phyloP scores from a whole-genome alignment of 2,329 filamentous ascomycete species.

The Coniochaeta hoffmannii region DNA sequence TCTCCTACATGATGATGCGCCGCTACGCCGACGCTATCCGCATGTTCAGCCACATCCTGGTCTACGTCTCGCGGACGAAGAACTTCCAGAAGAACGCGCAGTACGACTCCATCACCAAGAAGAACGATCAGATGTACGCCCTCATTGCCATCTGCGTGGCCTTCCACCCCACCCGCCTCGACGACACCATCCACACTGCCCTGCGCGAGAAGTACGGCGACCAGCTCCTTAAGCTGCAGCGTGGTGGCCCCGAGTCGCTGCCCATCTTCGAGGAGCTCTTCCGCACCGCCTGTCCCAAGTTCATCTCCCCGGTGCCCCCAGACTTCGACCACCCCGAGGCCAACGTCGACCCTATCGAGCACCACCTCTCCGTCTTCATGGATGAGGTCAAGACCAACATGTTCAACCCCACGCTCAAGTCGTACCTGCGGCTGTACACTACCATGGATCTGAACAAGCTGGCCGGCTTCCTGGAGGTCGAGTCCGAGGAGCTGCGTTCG shows the following conservation, averaged over 20 bases:
- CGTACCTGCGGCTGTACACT: conserved; percentile 97
- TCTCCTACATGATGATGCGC: conserved; percentile 99
- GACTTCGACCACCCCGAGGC: conserved; percentile 95
- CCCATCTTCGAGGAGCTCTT: conserved; percentile 98
- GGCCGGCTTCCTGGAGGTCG: conserved; percentile 91
- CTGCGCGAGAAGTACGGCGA: conserved; percentile 99
- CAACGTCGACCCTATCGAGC: conserved; percentile 95
- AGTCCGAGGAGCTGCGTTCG: conserved; percentile 89
- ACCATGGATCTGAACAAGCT: conserved; percentile 99
- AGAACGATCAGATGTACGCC: conserved; percentile 99
- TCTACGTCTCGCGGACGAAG: conserved; percentile 98
- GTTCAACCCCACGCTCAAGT: conserved; percentile 95
- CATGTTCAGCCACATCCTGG: conserved; percentile 99
- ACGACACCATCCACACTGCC: conserved; percentile 98
- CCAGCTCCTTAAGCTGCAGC: conserved; percentile 93
- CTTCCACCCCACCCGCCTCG: conserved; percentile 92
- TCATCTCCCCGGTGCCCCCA: conserved; percentile 94
- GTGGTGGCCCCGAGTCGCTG: conserved; percentile 88
- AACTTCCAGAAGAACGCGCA: conserved; percentile 99
- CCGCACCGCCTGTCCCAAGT: conserved; percentile 96
- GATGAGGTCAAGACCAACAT: conserved; percentile 99
- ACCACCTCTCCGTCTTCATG: conserved; percentile 98
- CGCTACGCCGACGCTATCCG: conserved; percentile 98
- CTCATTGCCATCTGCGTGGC: conserved; percentile 98
- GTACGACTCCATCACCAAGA: conserved; percentile 98